Evolutionary conservation across 768 basidiomycete genomes (phyloP), one percentile per base, ranked within the genome.

Genomic region (Agrocybe praecox): DNA sequence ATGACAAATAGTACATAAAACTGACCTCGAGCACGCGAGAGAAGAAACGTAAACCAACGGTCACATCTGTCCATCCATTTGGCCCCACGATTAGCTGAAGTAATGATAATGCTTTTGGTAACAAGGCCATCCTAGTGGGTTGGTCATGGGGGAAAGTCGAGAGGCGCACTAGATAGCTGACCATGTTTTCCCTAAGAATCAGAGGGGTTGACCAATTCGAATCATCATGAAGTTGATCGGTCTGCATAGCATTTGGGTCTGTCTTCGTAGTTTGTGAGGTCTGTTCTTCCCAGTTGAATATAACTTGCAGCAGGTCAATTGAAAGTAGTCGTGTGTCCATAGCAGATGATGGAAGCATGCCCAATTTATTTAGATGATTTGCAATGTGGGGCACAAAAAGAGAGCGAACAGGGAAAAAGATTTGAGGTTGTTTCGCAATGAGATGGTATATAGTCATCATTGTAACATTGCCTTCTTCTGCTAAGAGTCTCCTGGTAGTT

Each of bases 331-430:
- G 86, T 7, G 92, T 88, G 64, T 98, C 97, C 21, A 80, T 67
- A 9, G 85, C 89, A 11, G 92, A 83, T 4, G 81, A 78, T 2
- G 82, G 72, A 17, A 86, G 82, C 67, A 96, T 82, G n/a, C 94
- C 95, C 6, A 98, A 80, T 69, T 95, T 96, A 52, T 82, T 82
- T 60, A 99, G 78, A 10, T 92, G 92, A 65, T 90, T 90, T 40
- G 96, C 91, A 76, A 99, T 95, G 66, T 95, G 91, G 0, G 94
- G 90, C 14, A 98, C 85, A 72, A 98, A 98, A 9, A 97, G 77
- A 2, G 92, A 89, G 42, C 97, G 89, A 55, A 94, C 92, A 42
- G 92, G 88, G 76, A 90, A 98, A 74, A 98, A 99, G 9, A 97
- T 79, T 51, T 93, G 83, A 0, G 92, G 86, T 58, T 98, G 94